Evolutionary conservation across 108 stramenopile genomes (phyloP).

Genomic region (Nitzschia inconspicua): DNA sequence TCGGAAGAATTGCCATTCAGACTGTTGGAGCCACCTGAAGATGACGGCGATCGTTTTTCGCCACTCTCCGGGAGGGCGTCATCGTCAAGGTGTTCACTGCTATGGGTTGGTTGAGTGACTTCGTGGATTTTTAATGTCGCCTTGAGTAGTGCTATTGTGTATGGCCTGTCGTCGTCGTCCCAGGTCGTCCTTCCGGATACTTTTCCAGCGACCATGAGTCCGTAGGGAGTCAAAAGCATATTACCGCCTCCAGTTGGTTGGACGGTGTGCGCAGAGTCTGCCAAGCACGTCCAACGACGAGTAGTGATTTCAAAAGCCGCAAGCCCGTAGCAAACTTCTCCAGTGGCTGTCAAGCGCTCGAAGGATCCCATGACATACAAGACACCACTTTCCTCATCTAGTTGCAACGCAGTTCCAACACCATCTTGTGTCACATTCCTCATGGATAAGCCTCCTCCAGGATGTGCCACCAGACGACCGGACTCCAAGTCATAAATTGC

Average conservation of each 20-base stretch:
- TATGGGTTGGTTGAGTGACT: background rate
- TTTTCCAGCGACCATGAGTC: conserved; percentile 86
- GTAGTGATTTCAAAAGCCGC: conserved; percentile 83
- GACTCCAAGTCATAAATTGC: conserved; percentile 83
- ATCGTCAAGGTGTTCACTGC: background rate
- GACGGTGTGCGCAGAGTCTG: conserved; percentile 76
- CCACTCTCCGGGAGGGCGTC: no score
- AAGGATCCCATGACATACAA: conserved; percentile 89
- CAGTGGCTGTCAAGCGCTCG: conserved; percentile 66
- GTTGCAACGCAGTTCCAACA: conserved; percentile 77
- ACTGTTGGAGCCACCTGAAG: background rate
- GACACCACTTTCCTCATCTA: conserved; percentile 83
- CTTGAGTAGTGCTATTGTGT: conserved; percentile 81
- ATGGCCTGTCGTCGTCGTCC: conserved; percentile 64
- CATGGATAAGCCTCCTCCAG: conserved; percentile 85
- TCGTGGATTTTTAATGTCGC: conserved; percentile 64
- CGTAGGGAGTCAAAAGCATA: conserved; percentile 85
- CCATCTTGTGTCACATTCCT: conserved; percentile 75
- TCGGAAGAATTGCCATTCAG: background rate
- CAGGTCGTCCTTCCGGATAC: conserved; percentile 61
- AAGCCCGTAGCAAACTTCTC: conserved; percentile 60
- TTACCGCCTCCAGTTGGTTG: conserved; percentile 81
- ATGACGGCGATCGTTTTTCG: no score
- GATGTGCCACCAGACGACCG: conserved; percentile 83
- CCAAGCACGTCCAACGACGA: conserved; percentile 83